phyloP scores from a whole-genome alignment of 805 yeast species.

The Hanseniaspora meyeri region DNA sequence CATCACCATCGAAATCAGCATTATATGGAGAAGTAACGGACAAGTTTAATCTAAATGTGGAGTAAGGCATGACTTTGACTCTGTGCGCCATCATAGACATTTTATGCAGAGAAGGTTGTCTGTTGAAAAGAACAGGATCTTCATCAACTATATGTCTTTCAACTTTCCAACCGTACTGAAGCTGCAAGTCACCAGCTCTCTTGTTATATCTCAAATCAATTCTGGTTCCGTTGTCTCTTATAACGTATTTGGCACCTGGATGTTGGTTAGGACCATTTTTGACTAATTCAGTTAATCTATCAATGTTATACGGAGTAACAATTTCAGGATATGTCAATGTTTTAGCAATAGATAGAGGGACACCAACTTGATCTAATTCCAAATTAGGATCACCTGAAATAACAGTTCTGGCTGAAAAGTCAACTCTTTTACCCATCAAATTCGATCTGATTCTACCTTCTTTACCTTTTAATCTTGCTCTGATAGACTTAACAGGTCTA shows the following conservation, averaged over 20 bases:
- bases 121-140: conserved; percentile 94
- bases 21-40: conserved; percentile 99
- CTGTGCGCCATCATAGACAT: conserved; percentile 99
- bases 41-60: conserved; percentile 89
- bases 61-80: conserved; percentile 96
- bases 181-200: conserved; percentile 94
- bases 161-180: conserved; percentile 98
- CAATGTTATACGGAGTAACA: conserved; percentile 95
- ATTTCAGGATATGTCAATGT: conserved; percentile 93
- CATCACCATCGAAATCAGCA: conserved; percentile 99
- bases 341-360: conserved; percentile 90
- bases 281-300: conserved; percentile 79
- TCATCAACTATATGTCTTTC: conserved; percentile 96
- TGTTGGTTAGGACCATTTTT: conserved; percentile 98
- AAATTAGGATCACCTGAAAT: conserved; percentile 98
- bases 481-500: conserved; percentile 92
- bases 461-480: conserved; percentile 99
- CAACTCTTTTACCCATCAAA: conserved; percentile 98
- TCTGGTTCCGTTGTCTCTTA: conserved; percentile 97
- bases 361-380: conserved; percentile 97
- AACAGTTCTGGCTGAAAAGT: conserved; percentile 96
- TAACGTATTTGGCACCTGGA: conserved; percentile 98
- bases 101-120: conserved; percentile 98
- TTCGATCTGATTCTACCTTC: conserved; percentile 99
- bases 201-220: conserved; percentile 93